These are phyloP conservation scores for Microdochium bolleyi DNA, from an alignment of 2,329 filamentous ascomycete genomes.

Conservation along the genomic window DNA sequence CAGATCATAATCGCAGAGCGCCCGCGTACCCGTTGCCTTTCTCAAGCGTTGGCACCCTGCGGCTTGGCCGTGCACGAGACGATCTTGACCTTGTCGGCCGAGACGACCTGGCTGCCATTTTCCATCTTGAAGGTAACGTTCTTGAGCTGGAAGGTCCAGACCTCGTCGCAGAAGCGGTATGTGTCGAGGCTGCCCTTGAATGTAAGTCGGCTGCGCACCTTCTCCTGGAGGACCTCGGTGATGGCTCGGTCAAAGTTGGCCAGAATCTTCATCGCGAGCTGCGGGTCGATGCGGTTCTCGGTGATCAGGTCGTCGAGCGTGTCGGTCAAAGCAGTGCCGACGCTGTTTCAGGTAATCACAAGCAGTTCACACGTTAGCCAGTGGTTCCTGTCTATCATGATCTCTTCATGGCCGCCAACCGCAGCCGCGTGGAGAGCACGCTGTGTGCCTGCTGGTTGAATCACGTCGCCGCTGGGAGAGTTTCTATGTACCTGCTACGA, in stretches of 20 bases:
- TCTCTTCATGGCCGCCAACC: no score
- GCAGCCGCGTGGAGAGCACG: background rate
- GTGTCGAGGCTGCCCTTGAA: conserved; percentile 99
- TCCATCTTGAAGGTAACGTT: conserved; percentile 99
- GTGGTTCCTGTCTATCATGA: conserved; percentile 1
- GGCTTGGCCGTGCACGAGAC: conserved; percentile 91
- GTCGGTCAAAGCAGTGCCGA: conserved; percentile 88
- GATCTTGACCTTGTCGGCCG: conserved; percentile 94
- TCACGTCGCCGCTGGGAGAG: conserved; percentile 18
- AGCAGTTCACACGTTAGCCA: conserved; percentile 8
- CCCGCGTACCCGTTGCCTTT: background rate
- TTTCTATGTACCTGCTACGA: conserved; percentile 72
- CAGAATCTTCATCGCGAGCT: conserved; percentile 97
- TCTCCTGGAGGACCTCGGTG: conserved; percentile 83
- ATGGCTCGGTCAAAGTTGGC: conserved; percentile 92
- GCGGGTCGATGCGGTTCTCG: conserved; percentile 89
- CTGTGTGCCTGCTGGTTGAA: conserved; percentile 10
- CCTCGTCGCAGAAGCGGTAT: conserved; percentile 98
- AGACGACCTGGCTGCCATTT: conserved; percentile 61
- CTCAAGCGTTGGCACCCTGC: conserved; percentile 6
- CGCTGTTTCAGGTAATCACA: conserved; percentile 44
- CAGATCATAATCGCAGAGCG: background rate
- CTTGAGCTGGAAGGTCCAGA: conserved; percentile 99
- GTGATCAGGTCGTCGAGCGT: conserved; percentile 96
- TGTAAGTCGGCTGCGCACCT: conserved; percentile 80